Conservation (phyloP, 148 eudicot genomes). For the Silene uniflora region DNA sequence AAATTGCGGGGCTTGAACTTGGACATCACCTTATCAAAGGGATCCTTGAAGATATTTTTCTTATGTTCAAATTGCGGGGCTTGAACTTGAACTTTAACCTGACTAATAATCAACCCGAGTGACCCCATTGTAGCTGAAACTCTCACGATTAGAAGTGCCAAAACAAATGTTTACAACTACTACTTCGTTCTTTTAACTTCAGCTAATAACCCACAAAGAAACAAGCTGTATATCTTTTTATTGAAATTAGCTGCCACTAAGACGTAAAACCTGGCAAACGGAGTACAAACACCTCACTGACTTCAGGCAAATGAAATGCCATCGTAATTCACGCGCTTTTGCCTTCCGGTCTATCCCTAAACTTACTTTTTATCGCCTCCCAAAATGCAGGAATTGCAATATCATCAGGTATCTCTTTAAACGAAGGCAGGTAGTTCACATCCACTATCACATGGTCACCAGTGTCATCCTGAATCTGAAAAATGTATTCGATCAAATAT, state of each 20-base stretch:
- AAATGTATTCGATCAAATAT: constrained; percentile 1
- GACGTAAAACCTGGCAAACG: background rate
- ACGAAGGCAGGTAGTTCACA: constrained; percentile 90
- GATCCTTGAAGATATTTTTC: no score
- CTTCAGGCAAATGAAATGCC: background rate
- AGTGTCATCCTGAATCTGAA: constrained; percentile 74
- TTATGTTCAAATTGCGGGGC: no score
- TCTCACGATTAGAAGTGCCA: no score
- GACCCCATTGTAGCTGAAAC: no score
- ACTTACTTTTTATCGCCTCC: constrained; percentile 70
- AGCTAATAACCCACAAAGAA: background rate
- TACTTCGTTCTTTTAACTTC: background rate
- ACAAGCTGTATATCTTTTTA: background rate
- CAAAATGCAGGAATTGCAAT: constrained; percentile 87
- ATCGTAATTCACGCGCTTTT: background rate
- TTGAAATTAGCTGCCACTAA: background rate
- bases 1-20: no score
- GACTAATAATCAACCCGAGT: no score
- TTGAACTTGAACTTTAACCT: no score
- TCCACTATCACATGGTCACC: constrained; percentile 92
- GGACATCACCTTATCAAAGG: no score
- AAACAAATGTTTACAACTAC: no score
- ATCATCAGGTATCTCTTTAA: constrained; percentile 82
- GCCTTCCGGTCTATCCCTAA: constrained; percentile 13
- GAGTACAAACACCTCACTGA: background rate